Evolutionary conservation across 2,329 filamentous ascomycete species (phyloP).

Genomic region (Apiospora hydei): DNA sequence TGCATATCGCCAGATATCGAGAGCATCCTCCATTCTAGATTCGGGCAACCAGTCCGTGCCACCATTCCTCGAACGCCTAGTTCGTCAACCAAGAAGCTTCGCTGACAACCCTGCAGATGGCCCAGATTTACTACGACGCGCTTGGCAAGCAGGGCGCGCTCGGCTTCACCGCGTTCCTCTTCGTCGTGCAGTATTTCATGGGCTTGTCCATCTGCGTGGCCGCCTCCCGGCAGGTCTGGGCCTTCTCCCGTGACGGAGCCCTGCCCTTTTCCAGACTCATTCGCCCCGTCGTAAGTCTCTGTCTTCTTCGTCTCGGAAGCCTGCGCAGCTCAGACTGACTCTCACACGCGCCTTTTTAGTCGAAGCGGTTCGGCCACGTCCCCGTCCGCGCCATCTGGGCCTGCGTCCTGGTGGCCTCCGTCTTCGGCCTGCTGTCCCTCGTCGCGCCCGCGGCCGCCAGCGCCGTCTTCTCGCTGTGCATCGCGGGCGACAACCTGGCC

Average conservation of each 20-base stretch:
- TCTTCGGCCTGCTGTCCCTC: neutral
- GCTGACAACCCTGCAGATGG: neutral
- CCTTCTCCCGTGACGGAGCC: slow-evolving; percentile 16
- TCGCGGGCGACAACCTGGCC: slow-evolving; percentile 16
- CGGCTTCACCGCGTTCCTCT: slow-evolving; percentile 11
- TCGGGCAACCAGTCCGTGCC: slow-evolving; percentile 13
- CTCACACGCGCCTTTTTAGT: neutral
- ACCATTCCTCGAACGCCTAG: neutral
- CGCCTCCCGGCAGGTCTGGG: slow-evolving; percentile 15
- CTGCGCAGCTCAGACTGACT: neutral
- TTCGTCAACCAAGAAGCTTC: neutral
- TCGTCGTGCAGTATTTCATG: slow-evolving; percentile 23
- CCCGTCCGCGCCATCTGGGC: slow-evolving; percentile 18
- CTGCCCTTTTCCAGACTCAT: slow-evolving; percentile 5
- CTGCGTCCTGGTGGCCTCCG: slow-evolving; percentile 9
- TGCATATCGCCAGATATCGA: slow-evolving; percentile 13
- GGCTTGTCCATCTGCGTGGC: slow-evolving; percentile 16
- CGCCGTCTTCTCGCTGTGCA: slow-evolving; percentile 1
- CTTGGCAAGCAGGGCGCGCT: neutral
- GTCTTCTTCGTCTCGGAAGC: neutral
- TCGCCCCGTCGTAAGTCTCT: neutral
- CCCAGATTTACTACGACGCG: slow-evolving; percentile 22
- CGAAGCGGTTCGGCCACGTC: neutral
- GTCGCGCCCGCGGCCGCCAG: slow-evolving; percentile 12
- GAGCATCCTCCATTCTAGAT: neutral